Conservation (phyloP, 202 grass and related monocot species). For the Bolboschoenoplectus hybrid region DNA sequence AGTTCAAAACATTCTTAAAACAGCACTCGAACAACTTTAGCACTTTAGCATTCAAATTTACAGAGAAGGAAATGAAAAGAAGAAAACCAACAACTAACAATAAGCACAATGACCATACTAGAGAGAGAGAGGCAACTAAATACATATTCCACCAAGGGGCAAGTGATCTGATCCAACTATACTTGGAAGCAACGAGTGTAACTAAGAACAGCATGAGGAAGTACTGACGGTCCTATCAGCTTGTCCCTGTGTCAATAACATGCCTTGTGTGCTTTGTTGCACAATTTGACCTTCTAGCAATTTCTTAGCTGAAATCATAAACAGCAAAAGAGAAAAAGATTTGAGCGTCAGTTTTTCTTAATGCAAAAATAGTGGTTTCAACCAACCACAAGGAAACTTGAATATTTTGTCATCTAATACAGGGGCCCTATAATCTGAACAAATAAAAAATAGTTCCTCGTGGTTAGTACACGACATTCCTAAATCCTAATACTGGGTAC, state of each 20-base stretch:
- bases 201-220: conserved; percentile 78
- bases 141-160: conserved; percentile 34
- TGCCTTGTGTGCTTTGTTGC: conserved; percentile 60
- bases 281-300: conserved; percentile 66
- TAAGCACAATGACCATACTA: conserved; percentile 54
- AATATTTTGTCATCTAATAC: background rate
- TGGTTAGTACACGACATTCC: background rate
- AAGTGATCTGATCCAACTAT: background rate
- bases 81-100: conserved; percentile 37
- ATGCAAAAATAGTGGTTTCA: background rate
- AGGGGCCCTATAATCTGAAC: background rate
- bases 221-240: conserved; percentile 60
- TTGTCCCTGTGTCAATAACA: conserved; percentile 69
- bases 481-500: background rate
- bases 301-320: conserved; percentile 64
- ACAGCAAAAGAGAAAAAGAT: background rate
- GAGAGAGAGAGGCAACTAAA: conserved; percentile 25
- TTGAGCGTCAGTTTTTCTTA: background rate
- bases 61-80: conserved; percentile 44
- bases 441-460: background rate
- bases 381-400: background rate
- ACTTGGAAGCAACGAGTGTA: conserved; percentile 16
- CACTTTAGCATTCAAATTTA: conserved; percentile 74
- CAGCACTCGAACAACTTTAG: conserved; percentile 15
- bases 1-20: background rate